Evolutionary conservation across 2,329 filamentous ascomycete species (phyloP), one percentile per base, ranked within the genome.

Genomic region (Fusarium sp.): DNA sequence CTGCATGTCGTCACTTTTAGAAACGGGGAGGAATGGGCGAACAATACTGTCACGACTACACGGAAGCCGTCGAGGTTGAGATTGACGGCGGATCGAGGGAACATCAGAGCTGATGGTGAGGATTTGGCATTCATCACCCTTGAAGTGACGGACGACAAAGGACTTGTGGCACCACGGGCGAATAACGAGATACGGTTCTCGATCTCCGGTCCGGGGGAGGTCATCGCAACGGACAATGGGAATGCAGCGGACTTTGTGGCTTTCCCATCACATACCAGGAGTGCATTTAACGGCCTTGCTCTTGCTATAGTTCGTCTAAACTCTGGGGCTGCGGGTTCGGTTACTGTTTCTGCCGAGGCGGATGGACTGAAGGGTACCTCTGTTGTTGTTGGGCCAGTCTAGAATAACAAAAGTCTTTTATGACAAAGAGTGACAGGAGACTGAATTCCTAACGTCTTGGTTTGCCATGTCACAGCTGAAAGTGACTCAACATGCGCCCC

Each of bases 111-210:
- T 6, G 85, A 86, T 42, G 86, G 87, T 0, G 64, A 81, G 18
- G 88, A 89, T 68, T 74, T 90, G 14, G 80, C 84, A 0, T 90
- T 86, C 63, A 69, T 89, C 25, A 85, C 81, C 0, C 83, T 86
- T 3, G 80, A 81, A 0, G 84, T 89, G 0, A 77, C 85, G 4
- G 88, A 90, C 65, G 76, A 50, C 11, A 73, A 82, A 0, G 87
- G 87, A 1, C 79, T 84, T 47, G 66, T 82, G 1, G 87, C 89
- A 2, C 85, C 86, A 0, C 68, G 74, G 4, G 88, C 87, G 2
- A 78, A 78, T 22, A 80, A 86, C 22, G 14, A 25, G 10, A 36
- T 64, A 31, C 22, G 9, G 9, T 70, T 62, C 29, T 70, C 67
- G 9, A n/a, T 66, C 13, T 27, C 45, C 2, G 63, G 67, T 7